Conservation (phyloP, 1,284 basidiomycete genomes). For the Malassezia caprae region DNA sequence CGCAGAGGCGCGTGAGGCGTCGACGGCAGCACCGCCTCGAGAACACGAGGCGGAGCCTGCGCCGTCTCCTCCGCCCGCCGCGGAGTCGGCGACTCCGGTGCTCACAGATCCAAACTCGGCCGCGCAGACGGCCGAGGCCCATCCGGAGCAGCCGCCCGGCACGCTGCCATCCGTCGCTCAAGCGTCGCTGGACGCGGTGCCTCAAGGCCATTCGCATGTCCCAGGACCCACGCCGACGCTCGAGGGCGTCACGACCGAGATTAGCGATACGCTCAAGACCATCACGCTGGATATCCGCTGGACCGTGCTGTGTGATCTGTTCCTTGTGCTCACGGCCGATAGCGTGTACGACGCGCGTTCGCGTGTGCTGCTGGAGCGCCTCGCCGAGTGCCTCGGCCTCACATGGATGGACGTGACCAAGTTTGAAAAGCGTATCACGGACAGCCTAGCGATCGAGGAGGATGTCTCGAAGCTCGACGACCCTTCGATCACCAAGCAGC, state of each 20-base stretch:
- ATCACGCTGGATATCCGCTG: constrained; percentile 47
- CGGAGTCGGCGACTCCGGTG: background rate
- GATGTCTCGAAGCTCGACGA: constrained; percentile 37
- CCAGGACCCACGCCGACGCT: constrained; percentile 20
- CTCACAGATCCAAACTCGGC: constrained; percentile 40
- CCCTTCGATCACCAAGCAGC: constrained; percentile 23
- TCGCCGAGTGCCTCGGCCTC: constrained; percentile 37
- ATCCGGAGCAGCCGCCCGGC: background rate
- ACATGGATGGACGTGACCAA: constrained; percentile 48
- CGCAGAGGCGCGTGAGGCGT: background rate
- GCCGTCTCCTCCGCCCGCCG: background rate
- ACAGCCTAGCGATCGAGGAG: constrained; percentile 46
- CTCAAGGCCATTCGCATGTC: background rate
- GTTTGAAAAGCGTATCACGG: constrained; percentile 46
- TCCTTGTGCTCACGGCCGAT: constrained; percentile 45
- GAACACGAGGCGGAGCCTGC: background rate
- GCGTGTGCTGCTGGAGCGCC: constrained; percentile 40
- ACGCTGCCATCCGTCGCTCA: constrained; percentile 1
- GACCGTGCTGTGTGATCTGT: constrained; percentile 47
- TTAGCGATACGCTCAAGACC: constrained; percentile 36
- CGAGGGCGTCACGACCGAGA: constrained; percentile 43
- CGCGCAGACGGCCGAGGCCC: constrained; percentile 25
- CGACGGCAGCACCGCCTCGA: background rate
- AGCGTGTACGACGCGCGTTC: constrained; percentile 46
- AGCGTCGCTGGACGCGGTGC: background rate